These are phyloP conservation scores for Lagerstroemia speciosa DNA, from an alignment of 345 rosid genomes.

Conservation along the genomic window DNA sequence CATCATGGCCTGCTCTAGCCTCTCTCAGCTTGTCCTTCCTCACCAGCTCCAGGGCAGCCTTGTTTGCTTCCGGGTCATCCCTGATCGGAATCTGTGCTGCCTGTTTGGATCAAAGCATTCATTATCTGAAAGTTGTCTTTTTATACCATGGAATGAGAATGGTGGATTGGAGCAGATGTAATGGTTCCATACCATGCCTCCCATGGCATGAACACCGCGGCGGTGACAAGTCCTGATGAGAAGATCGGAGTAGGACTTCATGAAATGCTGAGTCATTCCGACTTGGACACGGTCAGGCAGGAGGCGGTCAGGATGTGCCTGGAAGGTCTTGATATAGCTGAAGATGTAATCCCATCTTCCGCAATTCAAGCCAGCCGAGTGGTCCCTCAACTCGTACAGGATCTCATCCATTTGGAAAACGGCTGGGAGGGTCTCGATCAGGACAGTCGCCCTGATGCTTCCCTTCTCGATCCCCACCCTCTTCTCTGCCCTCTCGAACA, in stretches of 20 bases:
- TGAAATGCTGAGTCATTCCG: slow-evolving; percentile 88
- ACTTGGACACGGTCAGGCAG: slow-evolving; percentile 78
- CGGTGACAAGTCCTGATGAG: slow-evolving; percentile 79
- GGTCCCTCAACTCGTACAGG: slow-evolving; percentile 72
- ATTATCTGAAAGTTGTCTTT: too few species aligned
- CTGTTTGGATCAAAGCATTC: slow-evolving; percentile 24
- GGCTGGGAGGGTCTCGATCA: slow-evolving; percentile 86
- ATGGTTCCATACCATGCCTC: slow-evolving; percentile 66
- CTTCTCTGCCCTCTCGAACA: slow-evolving; percentile 82
- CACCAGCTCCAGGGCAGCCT: slow-evolving; percentile 73
- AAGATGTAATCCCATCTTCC: slow-evolving; percentile 97
- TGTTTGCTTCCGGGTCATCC: slow-evolving; percentile 70
- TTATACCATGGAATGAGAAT: neutral
- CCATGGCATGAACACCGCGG: slow-evolving; percentile 94
- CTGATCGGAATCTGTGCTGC: slow-evolving; percentile 92
- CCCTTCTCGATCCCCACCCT: slow-evolving; percentile 74
- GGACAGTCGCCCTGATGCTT: slow-evolving; percentile 78
- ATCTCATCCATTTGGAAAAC: slow-evolving; percentile 96
- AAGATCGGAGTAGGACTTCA: slow-evolving; percentile 89
- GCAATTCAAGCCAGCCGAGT: slow-evolving; percentile 80
- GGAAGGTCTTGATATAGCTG: slow-evolving; percentile 92
- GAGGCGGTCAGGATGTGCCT: slow-evolving; percentile 67
- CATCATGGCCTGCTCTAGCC: slow-evolving; percentile 84
- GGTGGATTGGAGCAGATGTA: neutral
- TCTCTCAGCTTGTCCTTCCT: slow-evolving; percentile 87